Evolutionary conservation across 306 rosid species (phyloP), one percentile per base, ranked within the genome.

Genomic region (Inga laurina): DNA sequence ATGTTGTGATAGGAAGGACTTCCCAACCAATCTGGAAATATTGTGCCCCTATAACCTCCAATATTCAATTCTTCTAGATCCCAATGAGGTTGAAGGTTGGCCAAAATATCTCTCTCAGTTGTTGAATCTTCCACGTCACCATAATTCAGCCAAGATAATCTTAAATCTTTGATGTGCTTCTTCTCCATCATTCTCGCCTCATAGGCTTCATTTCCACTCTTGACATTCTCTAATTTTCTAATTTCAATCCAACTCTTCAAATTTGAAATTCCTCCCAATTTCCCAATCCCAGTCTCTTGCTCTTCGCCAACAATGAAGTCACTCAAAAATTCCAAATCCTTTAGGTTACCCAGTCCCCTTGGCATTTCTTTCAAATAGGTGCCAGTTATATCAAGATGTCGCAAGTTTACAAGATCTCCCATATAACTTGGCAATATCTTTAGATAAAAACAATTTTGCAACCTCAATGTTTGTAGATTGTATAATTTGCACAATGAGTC

Each of bases 381-480:
- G 8, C 16, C 46, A 0, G 7, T 0, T 16, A 82, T 10, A 22
- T 75, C 56, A 32, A 74, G 75, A 48, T 81, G 37, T 0, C 75
- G 18, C 84, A 81, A 74, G 30, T 62, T 45, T 65, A 66, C 22
- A 32, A 82, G 85, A 18, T 49, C 48, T 35, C 52, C 70, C 35
- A 51, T 74, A 3, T 62, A 35, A 24, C 2, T 37, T 21, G 82
- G 86, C n/a, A 83, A 19, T 44, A 5, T 18, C 11, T 32, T 13
- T 0, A 84, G 62, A 3, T 18, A 3, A 0, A 0, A 0, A 46
- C 81, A 75, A 2, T 0, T 0, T 0, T 0, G 0, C 22, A 85
- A 39, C 79, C 46, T 69, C 30, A 81, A 7, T 5, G 82, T 85
- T 19, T 76, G 84, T 13, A 81, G 43, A 71, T 85, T 85, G 62